Evolutionary conservation across 169 alveolate genomes (phyloP), one percentile per base, ranked within the genome.

Genomic region (Cyclospora cayetanensis): DNA sequence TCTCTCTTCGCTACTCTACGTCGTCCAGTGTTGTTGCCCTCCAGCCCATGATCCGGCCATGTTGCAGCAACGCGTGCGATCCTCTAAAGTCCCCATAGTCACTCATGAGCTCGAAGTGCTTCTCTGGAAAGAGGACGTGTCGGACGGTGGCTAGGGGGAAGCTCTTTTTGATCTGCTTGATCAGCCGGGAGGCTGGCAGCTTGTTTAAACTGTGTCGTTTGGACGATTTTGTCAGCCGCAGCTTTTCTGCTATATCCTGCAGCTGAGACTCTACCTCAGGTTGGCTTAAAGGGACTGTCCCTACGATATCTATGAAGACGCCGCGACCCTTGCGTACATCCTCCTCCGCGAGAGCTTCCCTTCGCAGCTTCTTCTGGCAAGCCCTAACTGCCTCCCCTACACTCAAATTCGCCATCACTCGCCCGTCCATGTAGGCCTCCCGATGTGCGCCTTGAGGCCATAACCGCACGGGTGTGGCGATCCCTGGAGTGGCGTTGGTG

Each of bases 1-100:
- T 15, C 7, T 46, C n/a, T 46, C 60, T 46, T 15, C 15, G 29
- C 70, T 55, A 55, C 31, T 55, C 70, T 4, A 55, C 31, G 70
- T 55, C 70, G 9, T 55, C 70, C 7, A 55, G 70, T 20, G 72
- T 43, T 20, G 52, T 29, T 20, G 83, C 91, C 11, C 29, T n/a
- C 91, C 91, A 84, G 63, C 91, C 91, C 15, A 72, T 46, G 37
- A 55, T 41, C 7, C 91, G 60, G 20, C 91, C 91, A 29, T 35
- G 80, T 20, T 84, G 82, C 68, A 84, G 68, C 50, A 84, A 66
- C 35, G 83, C 91, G 1, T 4, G 46, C 20, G 46, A 11, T 25
- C 68, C 41, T 25, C 91, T 42, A 0, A 39, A 72, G 52, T 84
- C 91, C 46, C 42, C 72, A 27, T 29, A 50, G 7, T 84, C 91